Evolutionary conservation across 805 yeast genomes (phyloP), one percentile per base, ranked within the genome.

Genomic region (Saccharomycopsis sp.): DNA sequence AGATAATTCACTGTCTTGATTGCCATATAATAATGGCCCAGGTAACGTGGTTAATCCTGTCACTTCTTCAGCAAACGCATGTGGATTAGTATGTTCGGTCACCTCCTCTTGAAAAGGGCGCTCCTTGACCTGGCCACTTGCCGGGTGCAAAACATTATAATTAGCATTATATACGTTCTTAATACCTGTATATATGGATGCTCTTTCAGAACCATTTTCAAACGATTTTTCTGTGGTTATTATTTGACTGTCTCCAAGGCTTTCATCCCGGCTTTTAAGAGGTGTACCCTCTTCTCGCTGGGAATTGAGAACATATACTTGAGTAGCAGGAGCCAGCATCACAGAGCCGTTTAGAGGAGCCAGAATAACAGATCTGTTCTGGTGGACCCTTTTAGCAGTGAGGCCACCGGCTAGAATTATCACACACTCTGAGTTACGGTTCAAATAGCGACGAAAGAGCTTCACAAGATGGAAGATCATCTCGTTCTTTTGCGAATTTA

Each of bases 371-470:
- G n/a, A n/a, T n/a, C n/a, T 29, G 12, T 29, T 12, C 38, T 29
- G 38, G 38, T 29, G 12, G 12, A 29, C 23, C 42, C 41, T 55
- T 49, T 54, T 47, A 15, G 54, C 47, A 3, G 47, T 52, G 5
- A 61, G 47, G 29, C 55, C 41, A 12, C 62, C 62, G 3, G 60
- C 41, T 2, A 61, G 22, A 25, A 61, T 38, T 2, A 61, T 23
- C 9, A 53, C 35, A 42, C 63, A 61, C 14, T 52, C 38, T 14
- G 22, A 23, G 38, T 61, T 61, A 8, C 7, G n/a, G 2, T 20
- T 20, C 55, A 61, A 44, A 22, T 61, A 61, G 9, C 35, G 23
- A 20, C 52, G 38, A 44, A 60, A 24, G 12, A 49, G 25, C 20
- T 23, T 55, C 14, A 61, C n/a, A 15, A 61, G 12, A 22, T 35